Evolutionary conservation across 495 filamentous ascomycete genomes (phyloP).

Genomic region (Sporormia fimetaria): DNA sequence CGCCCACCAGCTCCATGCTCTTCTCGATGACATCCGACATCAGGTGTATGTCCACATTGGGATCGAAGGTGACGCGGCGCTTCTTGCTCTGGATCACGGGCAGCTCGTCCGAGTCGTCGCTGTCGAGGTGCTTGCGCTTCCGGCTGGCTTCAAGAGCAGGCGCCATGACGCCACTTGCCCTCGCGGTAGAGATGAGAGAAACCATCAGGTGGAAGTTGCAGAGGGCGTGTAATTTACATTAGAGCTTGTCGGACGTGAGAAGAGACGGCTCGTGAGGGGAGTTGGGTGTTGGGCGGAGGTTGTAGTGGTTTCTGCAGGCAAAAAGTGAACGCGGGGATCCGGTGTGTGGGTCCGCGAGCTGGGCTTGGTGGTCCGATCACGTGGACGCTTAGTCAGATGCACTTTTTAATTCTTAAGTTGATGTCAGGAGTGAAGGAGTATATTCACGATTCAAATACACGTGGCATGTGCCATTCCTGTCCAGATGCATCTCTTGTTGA

Average conservation of each 20-base stretch:
- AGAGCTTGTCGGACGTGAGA: conserved; percentile 10
- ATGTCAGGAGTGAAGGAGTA: too few relatives aligned
- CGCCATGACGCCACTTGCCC: conserved; percentile 28
- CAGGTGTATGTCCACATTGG: conserved; percentile 51
- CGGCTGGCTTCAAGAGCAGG: conserved; percentile 26
- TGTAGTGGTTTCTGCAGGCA: background rate
- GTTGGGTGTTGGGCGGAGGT: too few relatives aligned
- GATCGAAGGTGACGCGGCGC: conserved; percentile 53
- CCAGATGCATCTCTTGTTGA: too few relatives aligned
- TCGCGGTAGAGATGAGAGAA: conserved; percentile 34
- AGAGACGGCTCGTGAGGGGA: conserved; percentile 2
- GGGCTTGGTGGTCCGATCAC: too few relatives aligned
- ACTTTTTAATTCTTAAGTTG: too few relatives aligned
- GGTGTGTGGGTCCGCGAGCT: too few relatives aligned
- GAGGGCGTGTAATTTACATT: conserved; percentile 1
- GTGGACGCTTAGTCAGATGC: too few relatives aligned
- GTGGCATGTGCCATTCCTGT: too few relatives aligned
- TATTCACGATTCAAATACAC: too few relatives aligned
- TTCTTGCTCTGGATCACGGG: conserved; percentile 34
- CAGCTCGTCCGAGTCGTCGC: conserved; percentile 26
- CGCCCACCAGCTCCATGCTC: conserved; percentile 48
- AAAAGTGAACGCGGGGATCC: conserved; percentile 2
- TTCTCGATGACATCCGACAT: conserved; percentile 47
- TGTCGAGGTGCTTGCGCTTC: conserved; percentile 28
- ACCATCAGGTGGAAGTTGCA: conserved; percentile 33